Conservation (phyloP, 1,284 basidiomycete genomes). For the Afroboletus lepidellus region DNA sequence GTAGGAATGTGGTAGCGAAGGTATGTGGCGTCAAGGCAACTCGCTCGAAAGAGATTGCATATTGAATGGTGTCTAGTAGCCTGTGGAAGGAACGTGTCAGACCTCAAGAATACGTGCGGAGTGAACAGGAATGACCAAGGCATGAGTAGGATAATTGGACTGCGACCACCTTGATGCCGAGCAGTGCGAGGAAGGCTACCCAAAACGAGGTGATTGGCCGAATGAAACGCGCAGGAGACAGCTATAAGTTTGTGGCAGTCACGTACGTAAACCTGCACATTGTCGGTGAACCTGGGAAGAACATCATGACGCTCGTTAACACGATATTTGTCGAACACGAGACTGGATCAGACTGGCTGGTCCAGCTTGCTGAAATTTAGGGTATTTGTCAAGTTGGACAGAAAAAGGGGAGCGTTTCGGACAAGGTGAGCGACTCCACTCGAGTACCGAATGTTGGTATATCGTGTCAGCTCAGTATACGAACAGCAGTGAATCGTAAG, state of each 20-base stretch:
- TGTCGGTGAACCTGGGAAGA: background rate
- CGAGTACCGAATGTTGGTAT: background rate
- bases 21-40: constrained; percentile 20
- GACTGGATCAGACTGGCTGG: no score
- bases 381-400: background rate
- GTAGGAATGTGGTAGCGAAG: constrained; percentile 22
- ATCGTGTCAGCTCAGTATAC: no score
- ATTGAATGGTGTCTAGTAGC: background rate
- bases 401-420: background rate
- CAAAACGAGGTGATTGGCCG: background rate
- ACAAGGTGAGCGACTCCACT: background rate
- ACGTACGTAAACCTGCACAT: background rate
- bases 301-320: background rate
- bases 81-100: constrained; percentile 15
- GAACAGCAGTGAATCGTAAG: no score
- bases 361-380: background rate
- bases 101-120: background rate
- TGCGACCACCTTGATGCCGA: background rate
- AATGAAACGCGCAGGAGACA: background rate
- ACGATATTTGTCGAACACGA: background rate
- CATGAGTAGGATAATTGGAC: constrained; percentile 9
- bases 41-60: constrained; percentile 19
- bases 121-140: constrained; percentile 13
- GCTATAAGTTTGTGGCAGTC: background rate
- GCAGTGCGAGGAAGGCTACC: background rate